A percentile compares a stretch with the other conserved stretches of the same genome.
These are phyloP conservation scores for Eucalyptus erythrocorys DNA, from an alignment of 345 rosid species.

Conservation along the genomic window DNA sequence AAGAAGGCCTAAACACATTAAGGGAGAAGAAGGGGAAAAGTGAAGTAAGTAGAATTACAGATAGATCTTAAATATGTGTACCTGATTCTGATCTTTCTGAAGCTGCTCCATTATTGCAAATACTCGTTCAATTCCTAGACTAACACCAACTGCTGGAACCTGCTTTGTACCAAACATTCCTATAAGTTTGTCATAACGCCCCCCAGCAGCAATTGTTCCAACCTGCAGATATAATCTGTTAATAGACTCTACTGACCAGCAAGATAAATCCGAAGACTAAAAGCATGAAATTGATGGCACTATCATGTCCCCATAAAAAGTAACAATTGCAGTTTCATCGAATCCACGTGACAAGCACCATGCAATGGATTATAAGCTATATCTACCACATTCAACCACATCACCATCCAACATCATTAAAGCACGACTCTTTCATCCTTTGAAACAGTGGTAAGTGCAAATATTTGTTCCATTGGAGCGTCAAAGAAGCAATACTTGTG, in stretches of 20 bases:
- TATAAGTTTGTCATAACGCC: slow-evolving; percentile 83
- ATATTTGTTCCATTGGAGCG: not conserved
- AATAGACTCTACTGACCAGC: not conserved
- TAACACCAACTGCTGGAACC: slow-evolving; percentile 92
- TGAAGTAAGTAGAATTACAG: not conserved
- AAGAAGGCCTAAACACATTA: not conserved
- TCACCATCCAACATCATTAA: not conserved
- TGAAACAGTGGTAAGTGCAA: not conserved
- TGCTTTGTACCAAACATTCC: slow-evolving; percentile 83
- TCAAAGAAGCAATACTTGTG: not conserved
- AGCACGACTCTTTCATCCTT: not conserved
- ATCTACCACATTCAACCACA: not conserved
- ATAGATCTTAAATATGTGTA: not conserved
- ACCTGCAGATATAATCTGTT: slow-evolving; percentile 35
- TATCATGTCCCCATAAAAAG: not conserved
- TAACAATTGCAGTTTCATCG: not conserved
- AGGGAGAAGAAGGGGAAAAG: not conserved
- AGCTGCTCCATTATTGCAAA: slow-evolving; percentile 78
- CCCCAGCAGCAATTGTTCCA: slow-evolving; percentile 95
- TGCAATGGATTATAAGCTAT: not conserved
- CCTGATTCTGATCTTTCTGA: slow-evolving; percentile 57
- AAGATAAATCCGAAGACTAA: not conserved
- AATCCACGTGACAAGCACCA: not conserved
- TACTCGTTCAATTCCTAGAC: slow-evolving; percentile 91
- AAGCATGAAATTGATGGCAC: not conserved